Percentiles rank a stretch among this genome's conserved stretches.
Conservation (phyloP, 2,329 filamentous ascomycete species). For the Aspergillus phoenicis region DNA sequence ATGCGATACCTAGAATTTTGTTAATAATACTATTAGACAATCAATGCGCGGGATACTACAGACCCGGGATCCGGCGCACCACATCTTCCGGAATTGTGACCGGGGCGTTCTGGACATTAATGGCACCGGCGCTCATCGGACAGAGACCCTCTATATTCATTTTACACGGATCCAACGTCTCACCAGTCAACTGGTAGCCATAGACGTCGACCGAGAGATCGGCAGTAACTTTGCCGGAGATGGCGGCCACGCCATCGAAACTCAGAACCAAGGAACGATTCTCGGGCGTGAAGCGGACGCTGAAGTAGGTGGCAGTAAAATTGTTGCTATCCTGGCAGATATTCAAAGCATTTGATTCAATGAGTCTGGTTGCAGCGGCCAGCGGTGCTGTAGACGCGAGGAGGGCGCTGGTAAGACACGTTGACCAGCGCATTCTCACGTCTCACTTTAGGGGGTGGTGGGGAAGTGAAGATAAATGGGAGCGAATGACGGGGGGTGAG, state of each 20-base stretch:
- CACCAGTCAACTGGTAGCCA: slow-evolving; percentile 6
- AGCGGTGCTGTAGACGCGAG: slow-evolving; percentile 48
- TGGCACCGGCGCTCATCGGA: slow-evolving; percentile 9
- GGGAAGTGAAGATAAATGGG: background rate
- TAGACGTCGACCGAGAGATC: slow-evolving; percentile 55
- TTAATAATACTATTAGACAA: background rate
- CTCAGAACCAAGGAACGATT: slow-evolving; percentile 73
- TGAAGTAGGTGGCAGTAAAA: slow-evolving; percentile 85
- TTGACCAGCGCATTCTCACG: slow-evolving; percentile 12
- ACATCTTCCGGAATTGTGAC: slow-evolving; percentile 1
- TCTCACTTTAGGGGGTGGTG: background rate
- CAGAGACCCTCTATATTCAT: slow-evolving; percentile 9
- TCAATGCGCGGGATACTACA: background rate
- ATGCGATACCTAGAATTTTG: slow-evolving; percentile 67
- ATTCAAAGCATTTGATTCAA: slow-evolving; percentile 81
- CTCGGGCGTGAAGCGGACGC: slow-evolving; percentile 65
- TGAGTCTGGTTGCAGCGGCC: slow-evolving; percentile 64
- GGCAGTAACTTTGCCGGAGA: slow-evolving; percentile 79
- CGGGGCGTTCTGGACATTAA: background rate
- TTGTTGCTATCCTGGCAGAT: slow-evolving; percentile 79
- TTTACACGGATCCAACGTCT: slow-evolving; percentile 10
- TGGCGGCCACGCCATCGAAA: slow-evolving; percentile 77
- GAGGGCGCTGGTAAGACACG: slow-evolving; percentile 38
- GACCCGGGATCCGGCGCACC: slow-evolving; percentile 3
- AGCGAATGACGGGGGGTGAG: too few relatives aligned